phyloP scores from a whole-genome alignment of 2,329 filamentous ascomycete genomes.

The Pseudopithomyces maydicus region DNA sequence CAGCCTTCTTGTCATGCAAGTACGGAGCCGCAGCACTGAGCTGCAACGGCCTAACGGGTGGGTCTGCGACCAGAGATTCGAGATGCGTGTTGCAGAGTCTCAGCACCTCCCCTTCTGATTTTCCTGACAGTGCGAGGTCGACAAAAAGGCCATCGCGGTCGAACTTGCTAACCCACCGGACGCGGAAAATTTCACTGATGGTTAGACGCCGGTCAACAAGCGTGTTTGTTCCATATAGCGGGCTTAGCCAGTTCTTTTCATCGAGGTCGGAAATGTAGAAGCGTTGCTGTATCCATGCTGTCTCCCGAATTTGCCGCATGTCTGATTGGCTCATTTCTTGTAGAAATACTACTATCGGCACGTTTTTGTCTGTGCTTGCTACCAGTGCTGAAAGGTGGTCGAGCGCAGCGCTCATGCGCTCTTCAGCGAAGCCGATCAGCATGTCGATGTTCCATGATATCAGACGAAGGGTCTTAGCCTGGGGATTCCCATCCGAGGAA shows the following conservation, averaged over 20 bases:
- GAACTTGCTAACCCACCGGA: constrained; percentile 57
- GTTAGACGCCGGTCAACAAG: constrained; percentile 56
- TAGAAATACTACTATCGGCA: constrained; percentile 53
- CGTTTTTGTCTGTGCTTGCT: constrained; percentile 15
- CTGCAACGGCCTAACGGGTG: constrained; percentile 57
- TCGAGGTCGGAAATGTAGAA: constrained; percentile 58
- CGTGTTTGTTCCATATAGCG: constrained; percentile 59
- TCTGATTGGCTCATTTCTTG: constrained; percentile 59
- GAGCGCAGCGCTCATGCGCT: constrained; percentile 51
- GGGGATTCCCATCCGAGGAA: not conserved
- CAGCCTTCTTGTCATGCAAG: constrained; percentile 47
- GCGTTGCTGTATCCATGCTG: constrained; percentile 53
- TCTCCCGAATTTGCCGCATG: constrained; percentile 49
- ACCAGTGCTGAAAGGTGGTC: constrained; percentile 44
- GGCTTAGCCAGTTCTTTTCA: constrained; percentile 50
- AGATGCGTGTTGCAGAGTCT: constrained; percentile 63
- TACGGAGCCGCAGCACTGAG: constrained; percentile 51
- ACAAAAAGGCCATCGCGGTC: constrained; percentile 61
- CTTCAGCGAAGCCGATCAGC: constrained; percentile 41
- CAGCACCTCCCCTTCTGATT: constrained; percentile 30
- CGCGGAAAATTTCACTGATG: constrained; percentile 55
- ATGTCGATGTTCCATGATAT: constrained; percentile 59
- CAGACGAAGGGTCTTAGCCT: constrained; percentile 29
- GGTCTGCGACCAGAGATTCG: constrained; percentile 57
- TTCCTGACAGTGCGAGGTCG: constrained; percentile 47